Base-by-base conservation (phyloP, 2,329 filamentous ascomycete species). In the Beauveria caledonica region DNA sequence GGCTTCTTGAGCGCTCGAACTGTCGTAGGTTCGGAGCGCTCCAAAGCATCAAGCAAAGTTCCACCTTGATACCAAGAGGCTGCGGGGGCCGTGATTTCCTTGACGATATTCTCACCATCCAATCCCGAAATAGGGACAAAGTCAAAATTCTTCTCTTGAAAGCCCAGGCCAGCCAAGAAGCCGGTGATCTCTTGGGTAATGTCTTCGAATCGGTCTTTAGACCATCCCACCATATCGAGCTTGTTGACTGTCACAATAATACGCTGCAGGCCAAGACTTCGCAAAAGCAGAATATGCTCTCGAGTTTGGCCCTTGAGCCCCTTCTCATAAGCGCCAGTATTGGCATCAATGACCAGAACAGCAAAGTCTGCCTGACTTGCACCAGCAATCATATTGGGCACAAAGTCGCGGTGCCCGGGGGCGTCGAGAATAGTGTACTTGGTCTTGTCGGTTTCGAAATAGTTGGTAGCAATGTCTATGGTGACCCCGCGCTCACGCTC, bases 371-470 rank as follows among this genome's bases (percentile, higher is more conserved):
- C 95, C 74, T 97, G 93, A 62, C 90, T 94, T 3, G 93, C 92
- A 15, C 94, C 94, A 2, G 93, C 93, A 71, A 99, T 97, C 94
- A 99, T 99, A 72, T 97, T 99, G 0, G 94, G 94, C 21, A 99
- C 92, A 70, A 97, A 99, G 71, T 99, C 94, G 63, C 87, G 84
- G 73, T 99, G 94, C 0, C 94, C 94, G 0, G 94, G 94, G 0
- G 94, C 93, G 71, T 99, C 94, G 5, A 99, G 80, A 50, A 99
- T 96, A 1, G 94, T 97, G 69, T 97, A 97, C 11, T 82, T 83
- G 0, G 91, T 94, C 56, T 82, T 88, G 1, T 90, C 86, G 0
- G 95, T 99, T 70, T 95, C 90, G 69, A 99, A 99, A 64, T 92
- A 86, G 70, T 96, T 96, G 19, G 89, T 96, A 9, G 94, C 93